A percentile compares a stretch with the other conserved stretches of the same genome.
phyloP scores from a whole-genome alignment of 768 basidiomycete genomes.

The Amanita jacksonii region DNA sequence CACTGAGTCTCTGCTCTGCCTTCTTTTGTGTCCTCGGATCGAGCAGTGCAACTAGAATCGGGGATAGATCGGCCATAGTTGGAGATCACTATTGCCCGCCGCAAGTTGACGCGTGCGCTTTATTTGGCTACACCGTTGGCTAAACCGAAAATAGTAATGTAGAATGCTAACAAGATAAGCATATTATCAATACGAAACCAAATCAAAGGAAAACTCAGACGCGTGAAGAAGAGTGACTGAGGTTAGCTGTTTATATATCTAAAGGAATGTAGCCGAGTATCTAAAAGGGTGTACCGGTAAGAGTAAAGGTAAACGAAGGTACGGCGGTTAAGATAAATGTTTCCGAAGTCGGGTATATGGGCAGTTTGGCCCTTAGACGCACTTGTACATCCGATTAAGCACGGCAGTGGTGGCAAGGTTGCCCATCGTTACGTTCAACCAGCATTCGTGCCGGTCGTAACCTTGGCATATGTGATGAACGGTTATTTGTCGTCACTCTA shows the following conservation, averaged over 20 bases:
- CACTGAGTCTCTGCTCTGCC: slow-evolving; percentile 69
- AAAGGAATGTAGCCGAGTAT: too few species aligned
- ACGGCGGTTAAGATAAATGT: neutral
- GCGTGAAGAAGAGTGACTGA: too few species aligned
- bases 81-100: too few species aligned
- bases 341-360: neutral
- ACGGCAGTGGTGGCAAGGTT: slow-evolving; percentile 13
- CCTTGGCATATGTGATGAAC: slow-evolving; percentile 12
- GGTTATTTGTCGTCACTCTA: neutral
- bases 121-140: slow-evolving; percentile 5
- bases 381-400: neutral
- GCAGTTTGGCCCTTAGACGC: neutral
- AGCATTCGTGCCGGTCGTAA: slow-evolving; percentile 19
- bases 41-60: slow-evolving; percentile 64
- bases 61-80: slow-evolving; percentile 56
- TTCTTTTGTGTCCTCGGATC: slow-evolving; percentile 61
- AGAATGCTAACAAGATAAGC: too few species aligned
- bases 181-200: too few species aligned
- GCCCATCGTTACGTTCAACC: slow-evolving; percentile 12
- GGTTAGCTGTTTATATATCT: too few species aligned
- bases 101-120: slow-evolving; percentile 5
- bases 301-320: too few species aligned
- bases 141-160: too few species aligned
- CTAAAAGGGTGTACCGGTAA: too few species aligned
- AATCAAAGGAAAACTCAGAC: too few species aligned